Evolutionary conservation across 169 alveolate species (phyloP).

Genomic region (Neospora caninum): DNA sequence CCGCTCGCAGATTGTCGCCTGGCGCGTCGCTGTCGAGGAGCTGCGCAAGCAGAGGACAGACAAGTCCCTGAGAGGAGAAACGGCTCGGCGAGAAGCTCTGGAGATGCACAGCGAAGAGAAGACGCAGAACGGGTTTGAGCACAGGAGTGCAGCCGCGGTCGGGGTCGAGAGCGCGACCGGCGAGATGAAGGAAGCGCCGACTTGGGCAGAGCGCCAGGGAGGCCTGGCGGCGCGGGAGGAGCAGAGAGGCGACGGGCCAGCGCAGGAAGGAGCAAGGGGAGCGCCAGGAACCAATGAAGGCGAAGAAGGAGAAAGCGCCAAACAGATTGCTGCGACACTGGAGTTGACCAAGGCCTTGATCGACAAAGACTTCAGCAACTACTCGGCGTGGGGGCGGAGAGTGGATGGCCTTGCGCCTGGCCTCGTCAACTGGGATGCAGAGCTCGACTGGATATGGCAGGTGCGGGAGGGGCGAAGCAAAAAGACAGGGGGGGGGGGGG

Average conservation of each 20-base stretch:
- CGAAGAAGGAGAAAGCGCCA: not conserved
- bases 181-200: not conserved
- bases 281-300: not conserved
- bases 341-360: conserved; percentile 25
- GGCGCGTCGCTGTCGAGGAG: conserved; percentile 15
- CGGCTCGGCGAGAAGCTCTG: not conserved
- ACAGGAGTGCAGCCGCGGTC: not conserved
- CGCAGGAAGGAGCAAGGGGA: not conserved
- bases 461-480: not conserved
- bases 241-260: too few relatives aligned
- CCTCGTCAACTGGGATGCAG: conserved; percentile 5
- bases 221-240: not conserved
- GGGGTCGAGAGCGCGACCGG: not conserved
- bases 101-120: not conserved
- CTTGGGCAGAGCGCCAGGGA: not conserved
- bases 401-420: not conserved
- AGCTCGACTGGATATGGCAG: conserved; percentile 49
- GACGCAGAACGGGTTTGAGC: not conserved
- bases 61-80: not conserved
- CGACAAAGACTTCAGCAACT: conserved; percentile 44
- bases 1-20: not conserved
- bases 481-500: not conserved
- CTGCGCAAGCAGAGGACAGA: not conserved
- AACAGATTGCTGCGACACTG: not conserved
- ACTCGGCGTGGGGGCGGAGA: conserved; percentile 54